Evolutionary conservation across 169 alveolate species (phyloP).

Genomic region (Ichthyophthirius multifiliis): DNA sequence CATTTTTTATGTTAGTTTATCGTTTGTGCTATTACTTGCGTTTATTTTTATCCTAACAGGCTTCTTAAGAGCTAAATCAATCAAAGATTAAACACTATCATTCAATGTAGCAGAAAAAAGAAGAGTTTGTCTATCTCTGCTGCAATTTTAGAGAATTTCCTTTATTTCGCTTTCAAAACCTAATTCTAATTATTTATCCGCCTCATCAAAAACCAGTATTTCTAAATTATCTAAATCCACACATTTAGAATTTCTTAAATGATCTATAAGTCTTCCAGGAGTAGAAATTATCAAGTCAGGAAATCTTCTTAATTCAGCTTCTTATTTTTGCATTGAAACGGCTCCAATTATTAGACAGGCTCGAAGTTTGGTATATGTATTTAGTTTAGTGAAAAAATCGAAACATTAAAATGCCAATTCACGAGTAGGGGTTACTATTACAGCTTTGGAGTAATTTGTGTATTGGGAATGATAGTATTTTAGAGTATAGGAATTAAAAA

Average conservation of each 20-base stretch:
- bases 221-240: constrained; percentile 72
- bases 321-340: constrained; percentile 42
- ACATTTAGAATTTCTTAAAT: constrained; percentile 83
- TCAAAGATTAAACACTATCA: constrained; percentile 49
- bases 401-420: constrained; percentile 75
- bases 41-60: constrained; percentile 47
- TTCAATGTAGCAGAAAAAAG: constrained; percentile 72
- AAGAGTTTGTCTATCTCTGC: constrained; percentile 60
- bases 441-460: constrained; percentile 23
- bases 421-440: constrained; percentile 67
- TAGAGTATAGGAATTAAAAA: constrained; percentile 94
- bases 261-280: constrained; percentile 97
- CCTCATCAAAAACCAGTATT: constrained; percentile 95
- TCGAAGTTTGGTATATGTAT: constrained; percentile 47
- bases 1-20: neutral
- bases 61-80: constrained; percentile 50
- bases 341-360: constrained; percentile 75
- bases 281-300: constrained; percentile 97
- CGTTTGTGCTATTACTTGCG: neutral
- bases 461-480: constrained; percentile 13
- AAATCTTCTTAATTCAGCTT: constrained; percentile 79
- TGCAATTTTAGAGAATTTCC: constrained; percentile 64
- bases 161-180: constrained; percentile 92
- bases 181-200: constrained; percentile 96
- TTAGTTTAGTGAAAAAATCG: constrained; percentile 56